Percentiles rank a stretch among this genome's conserved stretches.
These are phyloP conservation scores for Suillus ampliporus DNA, from an alignment of 768 basidiomycete genomes.

Conservation along the genomic window DNA sequence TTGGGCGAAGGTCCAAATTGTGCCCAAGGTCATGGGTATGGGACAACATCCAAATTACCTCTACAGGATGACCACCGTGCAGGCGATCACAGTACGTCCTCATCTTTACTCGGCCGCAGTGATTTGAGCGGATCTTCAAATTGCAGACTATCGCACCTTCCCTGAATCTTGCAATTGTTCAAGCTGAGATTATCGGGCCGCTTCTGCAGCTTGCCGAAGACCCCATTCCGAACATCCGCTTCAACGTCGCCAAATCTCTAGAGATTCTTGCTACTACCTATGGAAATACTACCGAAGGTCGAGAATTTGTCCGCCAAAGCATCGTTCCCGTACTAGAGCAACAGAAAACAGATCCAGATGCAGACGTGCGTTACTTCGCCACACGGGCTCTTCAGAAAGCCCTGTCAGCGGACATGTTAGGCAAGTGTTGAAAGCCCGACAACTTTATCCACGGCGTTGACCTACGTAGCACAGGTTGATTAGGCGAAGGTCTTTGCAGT, in stretches of 20 bases:
- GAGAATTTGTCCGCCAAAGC: conserved; percentile 71
- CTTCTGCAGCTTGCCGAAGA: conserved; percentile 84
- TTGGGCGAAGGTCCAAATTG: conserved; percentile 92
- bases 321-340: conserved; percentile 86
- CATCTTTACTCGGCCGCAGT: neutral
- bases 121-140: conserved; percentile 5
- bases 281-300: conserved; percentile 68
- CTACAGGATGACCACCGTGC: conserved; percentile 98
- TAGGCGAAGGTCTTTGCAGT: conserved; percentile 14
- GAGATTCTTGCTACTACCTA: conserved; percentile 85
- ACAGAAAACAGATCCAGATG: conserved; percentile 87
- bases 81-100: conserved; percentile 88
- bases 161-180: conserved; percentile 82
- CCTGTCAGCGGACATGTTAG: conserved; percentile 43
- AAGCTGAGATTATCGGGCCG: conserved; percentile 82
- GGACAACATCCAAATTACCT: conserved; percentile 96
- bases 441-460: conserved; percentile 4
- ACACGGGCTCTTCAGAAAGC: conserved; percentile 75
- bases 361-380: conserved; percentile 96
- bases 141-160: conserved; percentile 94
- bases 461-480: conserved; percentile 26
- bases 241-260: conserved; percentile 96
- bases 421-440: conserved; percentile 27
- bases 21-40: conserved; percentile 98
- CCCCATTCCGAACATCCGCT: conserved; percentile 98